Base-by-base conservation (phyloP, 2,329 filamentous ascomycete genomes). In the Ophiostoma quercus region DNA sequence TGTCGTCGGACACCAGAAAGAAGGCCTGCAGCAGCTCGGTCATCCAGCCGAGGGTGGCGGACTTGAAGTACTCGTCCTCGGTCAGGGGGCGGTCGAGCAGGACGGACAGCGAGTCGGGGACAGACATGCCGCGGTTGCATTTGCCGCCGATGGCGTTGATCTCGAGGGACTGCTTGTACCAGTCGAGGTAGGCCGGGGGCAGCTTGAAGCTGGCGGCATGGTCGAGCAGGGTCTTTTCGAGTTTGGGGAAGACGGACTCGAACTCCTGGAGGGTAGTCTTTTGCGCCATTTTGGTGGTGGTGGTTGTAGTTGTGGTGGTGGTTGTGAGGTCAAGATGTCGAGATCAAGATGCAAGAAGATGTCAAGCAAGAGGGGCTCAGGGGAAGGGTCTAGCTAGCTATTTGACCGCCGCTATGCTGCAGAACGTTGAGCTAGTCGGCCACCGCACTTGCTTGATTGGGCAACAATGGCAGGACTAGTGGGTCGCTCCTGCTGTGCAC, bases 101-200 rank as follows among this genome's bases (percentile, higher is more conserved):
- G 76, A 95, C 84, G 74, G 92, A 90, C 74, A 90, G 89, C 66
- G 93, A 95, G 82, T 99, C 95, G 74, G 95, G 90, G 72, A 98
- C 94, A 66, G 94, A 98, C 88, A 99, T 96, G 82, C 95, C 95
- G 77, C 95, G 92, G 84, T 99, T 99, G 84, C 94, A 97, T 85
- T 99, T 99, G 78, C 95, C 95, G 75, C 95, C 95, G 69, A 95
- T 83, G 7, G 92, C 88, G 82, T 99, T 99, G 82, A 88, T 85
- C 78, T 94, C 87, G 76, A 98, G 86, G 72, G 86, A 90, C 92
- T 97, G 87, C 80, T 92, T 89, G 81, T 92, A 94, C 94, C 94
- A 98, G 76, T 92, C 85, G 71, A 94, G 81, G 72, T 93, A 90
- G 79, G 91, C 86, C 75, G 90, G 80, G 69, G 95, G 94, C 39